phyloP scores from a whole-genome alignment of 2,329 filamentous ascomycete species.

The Ploettnerulaceae sp. region DNA sequence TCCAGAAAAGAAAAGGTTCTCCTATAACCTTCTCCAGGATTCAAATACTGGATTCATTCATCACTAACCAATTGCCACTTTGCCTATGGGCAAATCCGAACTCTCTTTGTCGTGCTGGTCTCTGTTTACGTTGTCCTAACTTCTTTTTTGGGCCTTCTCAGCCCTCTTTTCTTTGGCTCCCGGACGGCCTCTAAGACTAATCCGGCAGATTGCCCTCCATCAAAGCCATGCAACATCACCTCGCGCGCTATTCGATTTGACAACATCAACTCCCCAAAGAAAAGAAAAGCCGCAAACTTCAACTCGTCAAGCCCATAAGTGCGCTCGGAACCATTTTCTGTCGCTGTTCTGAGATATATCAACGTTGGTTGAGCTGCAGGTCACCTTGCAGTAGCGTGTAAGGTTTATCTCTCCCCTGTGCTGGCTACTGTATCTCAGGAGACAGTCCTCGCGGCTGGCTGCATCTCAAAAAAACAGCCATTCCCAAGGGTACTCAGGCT shows the following conservation, averaged over 20 bases:
- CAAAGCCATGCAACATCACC: not conserved
- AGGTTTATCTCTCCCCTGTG: not conserved
- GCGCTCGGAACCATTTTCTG: not conserved
- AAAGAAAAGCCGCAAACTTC: not conserved
- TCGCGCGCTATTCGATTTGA: not conserved
- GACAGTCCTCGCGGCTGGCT: not conserved
- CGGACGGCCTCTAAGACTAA: not conserved
- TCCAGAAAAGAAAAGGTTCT: too few relatives aligned
- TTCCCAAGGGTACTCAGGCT: not conserved
- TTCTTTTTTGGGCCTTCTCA: not conserved
- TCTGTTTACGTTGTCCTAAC: too few relatives aligned
- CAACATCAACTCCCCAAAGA: too few relatives aligned
- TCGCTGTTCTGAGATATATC: slow-evolving; percentile 2
- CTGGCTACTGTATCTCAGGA: slow-evolving; percentile 1
- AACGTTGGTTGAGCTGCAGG: slow-evolving; percentile 5
- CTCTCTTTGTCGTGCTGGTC: too few relatives aligned
- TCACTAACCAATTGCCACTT: too few relatives aligned
- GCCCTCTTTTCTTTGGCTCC: not conserved
- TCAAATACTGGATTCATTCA: too few relatives aligned
- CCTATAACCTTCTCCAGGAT: too few relatives aligned
- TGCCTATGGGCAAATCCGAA: too few relatives aligned
- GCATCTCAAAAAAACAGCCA: not conserved
- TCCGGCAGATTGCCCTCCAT: not conserved
- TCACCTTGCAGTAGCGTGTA: slow-evolving; percentile 5
- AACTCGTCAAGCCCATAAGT: not conserved